These are phyloP conservation scores for Pichia californica DNA, from an alignment of 805 yeast genomes.

Conservation along the genomic window DNA sequence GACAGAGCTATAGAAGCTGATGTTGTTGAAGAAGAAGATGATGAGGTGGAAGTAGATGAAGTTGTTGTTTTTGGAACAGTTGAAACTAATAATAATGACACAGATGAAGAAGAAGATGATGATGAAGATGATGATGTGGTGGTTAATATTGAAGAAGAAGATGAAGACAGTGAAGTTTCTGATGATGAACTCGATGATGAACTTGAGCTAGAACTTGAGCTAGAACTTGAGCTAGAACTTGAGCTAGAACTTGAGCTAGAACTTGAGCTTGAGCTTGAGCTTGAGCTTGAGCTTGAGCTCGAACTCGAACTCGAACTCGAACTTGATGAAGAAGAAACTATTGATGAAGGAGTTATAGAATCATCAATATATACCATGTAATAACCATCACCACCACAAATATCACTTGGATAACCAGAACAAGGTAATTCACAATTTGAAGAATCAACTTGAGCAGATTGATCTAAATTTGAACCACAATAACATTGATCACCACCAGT, in stretches of 20 bases:
- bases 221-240: conserved; percentile 13
- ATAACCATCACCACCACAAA: conserved; percentile 52
- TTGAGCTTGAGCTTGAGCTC: neutral
- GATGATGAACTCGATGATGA: conserved; percentile 8
- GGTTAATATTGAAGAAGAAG: conserved; percentile 17
- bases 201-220: conserved; percentile 9
- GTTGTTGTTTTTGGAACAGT: conserved; percentile 13
- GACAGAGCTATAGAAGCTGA: neutral
- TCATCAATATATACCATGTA: conserved; percentile 40
- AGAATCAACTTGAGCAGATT: conserved; percentile 20
- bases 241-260: conserved; percentile 1
- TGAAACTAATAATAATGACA: conserved; percentile 13
- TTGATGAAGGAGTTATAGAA: conserved; percentile 4
- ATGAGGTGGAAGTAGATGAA: conserved; percentile 4
- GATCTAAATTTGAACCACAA: conserved; percentile 50
- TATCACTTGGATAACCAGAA: conserved; percentile 53
- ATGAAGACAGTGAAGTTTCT: conserved; percentile 12
- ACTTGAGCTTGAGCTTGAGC: conserved; percentile 14
- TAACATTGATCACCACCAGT: conserved; percentile 52
- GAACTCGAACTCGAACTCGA: conserved; percentile 14
- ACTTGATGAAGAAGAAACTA: conserved; percentile 14
- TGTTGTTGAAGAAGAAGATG: neutral
- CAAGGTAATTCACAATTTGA: conserved; percentile 44
- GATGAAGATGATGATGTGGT: conserved; percentile 17
- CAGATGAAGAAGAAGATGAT: conserved; percentile 11